Conservation (phyloP, 768 basidiomycete species). For the Ramaria rubella region DNA sequence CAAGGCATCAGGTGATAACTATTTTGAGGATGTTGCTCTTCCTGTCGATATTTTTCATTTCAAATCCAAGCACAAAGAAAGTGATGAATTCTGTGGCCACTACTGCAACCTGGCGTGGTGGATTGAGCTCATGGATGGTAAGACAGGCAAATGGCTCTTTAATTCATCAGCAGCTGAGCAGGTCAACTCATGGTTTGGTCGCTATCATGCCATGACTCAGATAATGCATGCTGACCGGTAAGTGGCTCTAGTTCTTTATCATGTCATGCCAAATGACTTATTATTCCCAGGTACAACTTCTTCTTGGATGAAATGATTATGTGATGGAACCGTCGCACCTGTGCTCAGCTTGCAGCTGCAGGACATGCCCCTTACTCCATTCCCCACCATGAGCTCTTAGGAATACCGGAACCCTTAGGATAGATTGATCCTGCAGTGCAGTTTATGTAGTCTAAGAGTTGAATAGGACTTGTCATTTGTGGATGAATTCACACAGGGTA, state of each 20-base stretch:
- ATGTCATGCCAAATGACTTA: not conserved
- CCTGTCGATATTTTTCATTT: constrained; percentile 21
- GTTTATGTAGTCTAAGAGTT: too few relatives aligned
- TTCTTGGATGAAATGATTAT: not conserved
- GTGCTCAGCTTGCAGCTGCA: not conserved
- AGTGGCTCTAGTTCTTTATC: not conserved
- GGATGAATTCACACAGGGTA: too few relatives aligned
- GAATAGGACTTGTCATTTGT: too few relatives aligned
- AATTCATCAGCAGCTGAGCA: constrained; percentile 23
- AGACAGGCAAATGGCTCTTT: constrained; percentile 12
- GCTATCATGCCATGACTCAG: constrained; percentile 2
- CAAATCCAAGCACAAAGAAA: constrained; percentile 19
- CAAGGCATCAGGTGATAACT: constrained; percentile 8
- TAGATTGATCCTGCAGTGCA: not conserved
- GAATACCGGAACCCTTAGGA: too few relatives aligned
- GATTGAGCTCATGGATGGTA: constrained; percentile 6
- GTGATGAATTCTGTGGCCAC: constrained; percentile 13
- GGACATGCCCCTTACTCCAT: not conserved
- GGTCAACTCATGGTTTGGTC: constrained; percentile 20
- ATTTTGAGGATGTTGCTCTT: constrained; percentile 11
- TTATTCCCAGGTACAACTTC: not conserved
- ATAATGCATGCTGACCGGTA: not conserved
- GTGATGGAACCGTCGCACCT: not conserved
- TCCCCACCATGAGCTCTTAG: not conserved
- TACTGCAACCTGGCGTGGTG: constrained; percentile 17